Evolutionary conservation across 441 rosid species (phyloP).

Genomic region (Cnidoscolus chayamansa): DNA sequence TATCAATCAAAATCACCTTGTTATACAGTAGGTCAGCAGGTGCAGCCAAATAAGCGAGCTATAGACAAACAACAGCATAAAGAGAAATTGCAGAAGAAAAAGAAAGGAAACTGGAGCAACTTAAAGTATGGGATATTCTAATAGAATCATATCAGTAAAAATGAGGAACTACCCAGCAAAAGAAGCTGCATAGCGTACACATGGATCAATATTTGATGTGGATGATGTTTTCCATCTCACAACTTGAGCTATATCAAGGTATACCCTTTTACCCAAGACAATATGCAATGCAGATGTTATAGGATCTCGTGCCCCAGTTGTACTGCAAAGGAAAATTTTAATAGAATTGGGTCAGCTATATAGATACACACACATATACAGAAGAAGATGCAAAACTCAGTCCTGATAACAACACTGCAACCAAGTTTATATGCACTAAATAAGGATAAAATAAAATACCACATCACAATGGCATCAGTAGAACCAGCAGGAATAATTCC

Average conservation of each 20-base stretch:
- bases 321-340: constrained; percentile 44
- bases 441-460: constrained; percentile 40
- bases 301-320: constrained; percentile 93
- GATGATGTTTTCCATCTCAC: constrained; percentile 82
- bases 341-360: constrained; percentile 1
- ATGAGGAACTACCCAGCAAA: constrained; percentile 81
- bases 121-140: background rate
- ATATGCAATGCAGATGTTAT: constrained; percentile 84
- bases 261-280: constrained; percentile 69
- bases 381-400: background rate
- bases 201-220: constrained; percentile 63
- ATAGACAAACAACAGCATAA: background rate
- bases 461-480: constrained; percentile 83
- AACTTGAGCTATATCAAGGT: constrained; percentile 86
- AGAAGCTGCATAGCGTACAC: constrained; percentile 88
- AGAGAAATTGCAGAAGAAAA: background rate
- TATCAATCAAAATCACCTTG: background rate
- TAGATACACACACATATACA: background rate
- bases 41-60: background rate
- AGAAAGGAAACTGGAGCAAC: background rate
- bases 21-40: background rate
- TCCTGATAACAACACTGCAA: background rate
- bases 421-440: constrained; percentile 4
- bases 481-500: constrained; percentile 95
- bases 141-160: constrained; percentile 16